Percentiles rank a stretch among this genome's conserved stretches.
These are phyloP conservation scores for Allantophomopsis cytisporea DNA, from an alignment of 2,329 filamentous ascomycete genomes.

Conservation along the genomic window DNA sequence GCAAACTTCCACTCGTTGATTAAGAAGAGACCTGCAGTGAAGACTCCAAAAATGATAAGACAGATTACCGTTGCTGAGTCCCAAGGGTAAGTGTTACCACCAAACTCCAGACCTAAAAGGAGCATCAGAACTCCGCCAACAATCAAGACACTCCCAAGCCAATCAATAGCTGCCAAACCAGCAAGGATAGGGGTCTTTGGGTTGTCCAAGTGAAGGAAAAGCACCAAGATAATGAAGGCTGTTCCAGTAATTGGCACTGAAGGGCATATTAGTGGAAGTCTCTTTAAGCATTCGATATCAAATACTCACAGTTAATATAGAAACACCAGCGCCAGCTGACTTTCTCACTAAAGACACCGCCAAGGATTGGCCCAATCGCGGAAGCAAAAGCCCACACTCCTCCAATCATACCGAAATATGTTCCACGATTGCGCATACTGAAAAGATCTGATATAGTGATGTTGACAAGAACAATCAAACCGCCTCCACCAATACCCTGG, in stretches of 20 bases:
- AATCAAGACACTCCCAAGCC: conserved; percentile 45
- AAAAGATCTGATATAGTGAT: conserved; percentile 40
- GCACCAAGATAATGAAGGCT: conserved; percentile 35
- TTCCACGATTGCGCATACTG: conserved; percentile 26
- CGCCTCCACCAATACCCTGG: conserved; percentile 37
- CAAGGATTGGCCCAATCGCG: conserved; percentile 50
- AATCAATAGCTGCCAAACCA: conserved; percentile 48
- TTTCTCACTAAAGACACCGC: conserved; percentile 50
- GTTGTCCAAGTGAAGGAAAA: conserved; percentile 54
- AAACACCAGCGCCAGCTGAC: conserved; percentile 47
- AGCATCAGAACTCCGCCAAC: conserved; percentile 71
- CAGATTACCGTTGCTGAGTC: conserved; percentile 16
- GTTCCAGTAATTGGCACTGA: conserved; percentile 26
- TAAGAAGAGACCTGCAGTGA: conserved; percentile 46
- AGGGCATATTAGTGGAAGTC: conserved; percentile 33
- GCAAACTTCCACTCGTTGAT: conserved; percentile 62
- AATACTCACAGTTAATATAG: conserved; percentile 21
- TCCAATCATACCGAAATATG: conserved; percentile 50
- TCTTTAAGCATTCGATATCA: conserved; percentile 45
- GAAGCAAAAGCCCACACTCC: conserved; percentile 54
- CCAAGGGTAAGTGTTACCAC: conserved; percentile 58
- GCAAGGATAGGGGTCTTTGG: conserved; percentile 47
- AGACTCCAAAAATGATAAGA: conserved; percentile 45
- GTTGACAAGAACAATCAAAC: conserved; percentile 36
- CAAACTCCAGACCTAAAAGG: conserved; percentile 74